phyloP scores from a whole-genome alignment of 2,329 filamentous ascomycete species.

The Fusarium albosuccineum region DNA sequence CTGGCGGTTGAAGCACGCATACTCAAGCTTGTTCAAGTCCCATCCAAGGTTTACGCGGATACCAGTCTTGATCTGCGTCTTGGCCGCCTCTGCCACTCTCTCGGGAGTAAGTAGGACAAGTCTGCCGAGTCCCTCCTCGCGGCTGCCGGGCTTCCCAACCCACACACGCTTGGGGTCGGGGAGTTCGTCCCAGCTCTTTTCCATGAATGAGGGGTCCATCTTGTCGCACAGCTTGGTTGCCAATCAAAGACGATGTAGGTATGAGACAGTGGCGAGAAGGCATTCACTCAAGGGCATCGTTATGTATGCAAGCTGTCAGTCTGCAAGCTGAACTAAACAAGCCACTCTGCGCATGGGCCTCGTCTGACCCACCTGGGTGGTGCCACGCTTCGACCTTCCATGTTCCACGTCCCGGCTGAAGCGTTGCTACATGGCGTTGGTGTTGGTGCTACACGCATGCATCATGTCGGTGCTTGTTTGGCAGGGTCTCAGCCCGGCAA shows the following conservation, averaged over 20 bases:
- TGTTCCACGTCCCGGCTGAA: no score
- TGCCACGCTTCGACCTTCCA: no score
- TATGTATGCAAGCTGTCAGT: not conserved
- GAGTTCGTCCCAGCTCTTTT: slow-evolving; percentile 49
- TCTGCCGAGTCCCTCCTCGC: slow-evolving; percentile 66
- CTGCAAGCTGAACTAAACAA: no score
- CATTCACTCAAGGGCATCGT: not conserved
- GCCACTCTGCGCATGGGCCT: no score
- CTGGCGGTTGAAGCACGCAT: slow-evolving; percentile 65
- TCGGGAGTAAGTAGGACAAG: slow-evolving; percentile 65
- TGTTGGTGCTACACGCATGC: no score
- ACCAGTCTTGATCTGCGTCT: slow-evolving; percentile 64
- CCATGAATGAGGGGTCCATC: slow-evolving; percentile 31
- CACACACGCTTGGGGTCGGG: slow-evolving; percentile 63
- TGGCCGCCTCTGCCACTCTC: slow-evolving; percentile 60
- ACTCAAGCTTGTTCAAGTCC: slow-evolving; percentile 68
- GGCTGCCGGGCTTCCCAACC: slow-evolving; percentile 58
- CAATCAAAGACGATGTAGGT: not conserved
- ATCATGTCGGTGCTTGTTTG: no score
- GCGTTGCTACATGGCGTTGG: no score
- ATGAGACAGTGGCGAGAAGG: not conserved
- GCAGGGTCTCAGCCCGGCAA: no score
- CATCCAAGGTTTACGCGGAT: slow-evolving; percentile 65
- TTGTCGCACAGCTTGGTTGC: not conserved
- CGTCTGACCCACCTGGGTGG: not conserved